A percentile compares a stretch with the other conserved stretches of the same genome.
These are phyloP conservation scores for Suillus variegatus DNA, from an alignment of 768 basidiomycete genomes.

Conservation along the genomic window DNA sequence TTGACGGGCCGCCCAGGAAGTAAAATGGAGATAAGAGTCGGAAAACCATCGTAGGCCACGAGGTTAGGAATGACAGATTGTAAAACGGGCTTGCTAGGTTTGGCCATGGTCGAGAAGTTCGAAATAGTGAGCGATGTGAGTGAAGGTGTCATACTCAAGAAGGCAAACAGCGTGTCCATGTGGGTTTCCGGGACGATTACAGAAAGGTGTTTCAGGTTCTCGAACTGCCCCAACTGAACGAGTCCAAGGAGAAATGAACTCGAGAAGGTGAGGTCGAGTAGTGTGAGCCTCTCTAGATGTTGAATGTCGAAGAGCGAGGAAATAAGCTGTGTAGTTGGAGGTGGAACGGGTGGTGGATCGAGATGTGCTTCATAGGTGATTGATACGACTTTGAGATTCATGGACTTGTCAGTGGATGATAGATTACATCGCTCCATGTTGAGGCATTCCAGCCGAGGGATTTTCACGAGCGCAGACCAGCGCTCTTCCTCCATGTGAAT, in stretches of 20 bases:
- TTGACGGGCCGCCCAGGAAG: background rate
- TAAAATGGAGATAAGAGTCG: background rate
- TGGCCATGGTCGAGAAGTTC: background rate
- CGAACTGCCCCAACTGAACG: background rate
- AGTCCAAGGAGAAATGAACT: background rate
- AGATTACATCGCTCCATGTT: background rate
- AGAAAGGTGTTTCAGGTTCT: conserved; percentile 1
- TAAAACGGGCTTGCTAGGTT: background rate
- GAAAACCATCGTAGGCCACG: background rate
- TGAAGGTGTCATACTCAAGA: background rate
- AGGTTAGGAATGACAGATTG: background rate
- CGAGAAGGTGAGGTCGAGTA: conserved; percentile 2
- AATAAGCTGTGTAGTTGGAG: background rate
- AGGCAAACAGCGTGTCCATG: background rate
- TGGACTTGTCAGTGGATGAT: background rate
- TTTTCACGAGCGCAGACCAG: background rate
- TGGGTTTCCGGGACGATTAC: background rate
- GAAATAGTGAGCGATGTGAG: conserved; percentile 4
- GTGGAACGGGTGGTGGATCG: background rate
- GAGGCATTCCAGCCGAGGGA: background rate
- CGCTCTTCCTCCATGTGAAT: background rate
- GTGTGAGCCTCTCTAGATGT: background rate
- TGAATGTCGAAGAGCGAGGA: background rate
- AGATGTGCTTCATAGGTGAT: background rate
- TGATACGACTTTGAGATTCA: conserved; percentile 1